Percentiles rank a stretch among this genome's conserved stretches.
phyloP scores from a whole-genome alignment of 2,329 filamentous ascomycete genomes.

The Penicillium hesseltinei region DNA sequence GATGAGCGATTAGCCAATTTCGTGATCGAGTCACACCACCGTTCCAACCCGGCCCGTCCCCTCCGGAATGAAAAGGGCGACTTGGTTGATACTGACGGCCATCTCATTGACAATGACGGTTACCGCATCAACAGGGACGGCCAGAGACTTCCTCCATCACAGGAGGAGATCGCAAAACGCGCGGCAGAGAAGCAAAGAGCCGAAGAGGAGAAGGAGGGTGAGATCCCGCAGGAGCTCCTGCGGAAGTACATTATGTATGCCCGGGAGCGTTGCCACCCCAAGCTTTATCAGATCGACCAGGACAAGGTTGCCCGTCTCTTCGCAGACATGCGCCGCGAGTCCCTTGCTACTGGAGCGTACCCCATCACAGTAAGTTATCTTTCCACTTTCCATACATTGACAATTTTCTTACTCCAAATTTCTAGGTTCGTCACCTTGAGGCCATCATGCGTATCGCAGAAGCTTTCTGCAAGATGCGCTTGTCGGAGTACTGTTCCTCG shows the following conservation, averaged over 20 bases:
- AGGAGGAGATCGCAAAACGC: slow-evolving; percentile 47
- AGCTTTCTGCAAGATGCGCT: slow-evolving; percentile 92
- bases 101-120: slow-evolving; percentile 63
- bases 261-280: slow-evolving; percentile 81
- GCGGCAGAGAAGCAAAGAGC: slow-evolving; percentile 43
- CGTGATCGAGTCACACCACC: slow-evolving; percentile 89
- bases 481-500: slow-evolving; percentile 90
- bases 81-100: slow-evolving; percentile 45
- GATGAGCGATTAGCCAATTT: slow-evolving; percentile 93
- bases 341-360: slow-evolving; percentile 89
- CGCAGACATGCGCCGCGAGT: slow-evolving; percentile 93
- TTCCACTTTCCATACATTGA: background rate
- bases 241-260: slow-evolving; percentile 97
- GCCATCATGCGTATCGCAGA: slow-evolving; percentile 95
- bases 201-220: slow-evolving; percentile 58
- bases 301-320: slow-evolving; percentile 95
- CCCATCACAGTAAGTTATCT: slow-evolving; percentile 80
- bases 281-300: slow-evolving; percentile 95
- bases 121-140: slow-evolving; percentile 49
- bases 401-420: slow-evolving; percentile 5
- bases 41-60: slow-evolving; percentile 71
- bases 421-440: slow-evolving; percentile 90
- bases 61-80: slow-evolving; percentile 46
- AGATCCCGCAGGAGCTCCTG: slow-evolving; percentile 86
- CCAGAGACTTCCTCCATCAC: slow-evolving; percentile 35